These are phyloP conservation scores for Cardamine occulta DNA, from an alignment of 345 rosid species.

Conservation along the genomic window DNA sequence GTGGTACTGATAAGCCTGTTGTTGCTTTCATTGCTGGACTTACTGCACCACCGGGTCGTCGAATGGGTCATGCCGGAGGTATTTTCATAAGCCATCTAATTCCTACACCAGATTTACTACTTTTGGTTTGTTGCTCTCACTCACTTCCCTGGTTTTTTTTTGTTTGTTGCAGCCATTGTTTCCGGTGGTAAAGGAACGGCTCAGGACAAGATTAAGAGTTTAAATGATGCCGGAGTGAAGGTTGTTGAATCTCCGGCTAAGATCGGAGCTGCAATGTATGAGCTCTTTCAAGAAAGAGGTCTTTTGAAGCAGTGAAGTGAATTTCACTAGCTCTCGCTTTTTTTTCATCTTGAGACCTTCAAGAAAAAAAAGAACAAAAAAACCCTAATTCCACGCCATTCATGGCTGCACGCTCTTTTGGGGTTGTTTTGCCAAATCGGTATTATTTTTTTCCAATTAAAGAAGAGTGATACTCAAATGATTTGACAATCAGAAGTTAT, in stretches of 20 bases:
- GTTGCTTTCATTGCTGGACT: conserved; percentile 99
- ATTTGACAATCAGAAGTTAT: conserved; percentile 8
- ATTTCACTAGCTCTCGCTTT: conserved; percentile 33
- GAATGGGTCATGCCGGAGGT: conserved; percentile 99
- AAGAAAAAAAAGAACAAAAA: conserved; percentile 1
- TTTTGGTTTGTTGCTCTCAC: conserved; percentile 5
- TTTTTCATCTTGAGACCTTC: conserved; percentile 17
- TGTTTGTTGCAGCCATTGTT: conserved; percentile 72
- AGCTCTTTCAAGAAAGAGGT: conserved; percentile 82
- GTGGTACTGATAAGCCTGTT: conserved; percentile 93
- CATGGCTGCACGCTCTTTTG: conserved; percentile 34
- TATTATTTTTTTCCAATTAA: conserved; percentile 23
- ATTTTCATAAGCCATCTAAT: conserved; percentile 13
- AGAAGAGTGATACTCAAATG: conserved; percentile 26
- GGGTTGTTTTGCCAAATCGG: conserved; percentile 32
- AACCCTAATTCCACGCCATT: conserved; percentile 34
- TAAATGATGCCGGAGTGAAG: conserved; percentile 88
- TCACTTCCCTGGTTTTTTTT: conserved; percentile 4
- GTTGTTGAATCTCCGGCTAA: conserved; percentile 98
- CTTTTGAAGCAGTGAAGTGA: conserved; percentile 53
- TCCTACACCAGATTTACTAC: background rate
- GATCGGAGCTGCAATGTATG: conserved; percentile 82
- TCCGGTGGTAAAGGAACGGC: conserved; percentile 99
- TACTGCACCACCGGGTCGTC: conserved; percentile 99
- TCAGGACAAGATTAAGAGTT: conserved; percentile 86